A percentile compares a stretch with the other conserved stretches of the same genome.
Evolutionary conservation across 2,329 filamentous ascomycete genomes (phyloP).

Genomic region (Ambrosiella xylebori): DNA sequence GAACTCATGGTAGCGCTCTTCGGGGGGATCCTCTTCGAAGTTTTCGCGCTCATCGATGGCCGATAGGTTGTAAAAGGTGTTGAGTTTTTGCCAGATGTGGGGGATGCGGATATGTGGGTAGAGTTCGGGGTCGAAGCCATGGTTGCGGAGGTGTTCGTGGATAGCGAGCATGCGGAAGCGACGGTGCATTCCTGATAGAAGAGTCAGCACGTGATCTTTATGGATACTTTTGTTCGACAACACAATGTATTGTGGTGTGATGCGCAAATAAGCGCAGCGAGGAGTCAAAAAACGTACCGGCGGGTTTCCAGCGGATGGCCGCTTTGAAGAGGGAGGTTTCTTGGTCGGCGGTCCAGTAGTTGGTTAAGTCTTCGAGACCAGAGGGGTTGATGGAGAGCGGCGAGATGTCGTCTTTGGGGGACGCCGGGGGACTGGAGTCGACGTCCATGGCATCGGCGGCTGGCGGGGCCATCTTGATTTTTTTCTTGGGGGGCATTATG

Average conservation of each 20-base stretch:
- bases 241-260: not conserved
- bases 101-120: slow-evolving; percentile 71
- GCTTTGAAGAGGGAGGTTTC: slow-evolving; percentile 84
- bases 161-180: slow-evolving; percentile 86
- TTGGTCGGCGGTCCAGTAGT: slow-evolving; percentile 79
- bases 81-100: slow-evolving; percentile 80
- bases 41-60: slow-evolving; percentile 73
- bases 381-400: slow-evolving; percentile 9
- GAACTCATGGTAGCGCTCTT: slow-evolving; percentile 49
- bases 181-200: slow-evolving; percentile 60
- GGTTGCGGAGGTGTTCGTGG: slow-evolving; percentile 59
- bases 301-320: slow-evolving; percentile 91
- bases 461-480: slow-evolving; percentile 35
- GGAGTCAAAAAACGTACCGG: slow-evolving; percentile 35
- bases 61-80: slow-evolving; percentile 67
- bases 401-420: not conserved
- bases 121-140: slow-evolving; percentile 56
- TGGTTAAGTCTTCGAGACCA: slow-evolving; percentile 35
- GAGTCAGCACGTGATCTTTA: not conserved
- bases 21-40: slow-evolving; percentile 40
- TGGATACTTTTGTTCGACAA: not conserved
- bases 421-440: slow-evolving; percentile 20
- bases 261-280: not conserved
- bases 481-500: slow-evolving; percentile 54
- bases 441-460: slow-evolving; percentile 43